These are phyloP conservation scores for bread wheat (Triticum aestivum) DNA, from an alignment of 176 grass and related monocot genomes.

Conservation along the genomic window IWGSC_CS_RefSeq_v2.1 NC_057804.1:630398727-630399226, in stretches of 20 bases:
- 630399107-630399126: neutral
- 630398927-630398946: neutral
- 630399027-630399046: neutral
- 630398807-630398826: neutral
- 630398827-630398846: neutral
- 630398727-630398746: neutral
- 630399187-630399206: neutral
- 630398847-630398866: neutral
- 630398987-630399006: neutral
- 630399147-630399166: neutral
- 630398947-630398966: neutral
- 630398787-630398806: neutral
- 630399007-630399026: neutral
- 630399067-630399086: neutral
- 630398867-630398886: neutral
- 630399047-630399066: neutral
- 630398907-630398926: neutral
- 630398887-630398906: neutral
- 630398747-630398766: conserved; percentile 57
- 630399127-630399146: neutral
- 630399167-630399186: neutral
- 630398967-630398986: neutral
- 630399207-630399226: conserved; percentile 87
- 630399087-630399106: neutral
- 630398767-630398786: conserved; percentile 51